A percentile compares a stretch with the other conserved stretches of the same genome.
Conservation (phyloP, 805 yeast species). For the Starmerella potacharoeniae region DNA sequence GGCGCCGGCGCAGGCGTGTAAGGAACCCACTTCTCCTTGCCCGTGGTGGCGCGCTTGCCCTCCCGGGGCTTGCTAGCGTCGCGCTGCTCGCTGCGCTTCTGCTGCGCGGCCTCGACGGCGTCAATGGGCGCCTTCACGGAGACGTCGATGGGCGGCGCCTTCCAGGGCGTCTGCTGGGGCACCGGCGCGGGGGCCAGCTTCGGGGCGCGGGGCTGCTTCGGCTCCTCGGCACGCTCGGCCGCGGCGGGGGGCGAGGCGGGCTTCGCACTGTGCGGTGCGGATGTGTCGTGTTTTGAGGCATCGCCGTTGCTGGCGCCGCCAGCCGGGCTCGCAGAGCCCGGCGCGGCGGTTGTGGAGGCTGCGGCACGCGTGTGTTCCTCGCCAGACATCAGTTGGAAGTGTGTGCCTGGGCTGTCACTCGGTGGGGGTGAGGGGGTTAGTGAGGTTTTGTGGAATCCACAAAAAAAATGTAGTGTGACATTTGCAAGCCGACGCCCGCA, state of each 20-base stretch:
- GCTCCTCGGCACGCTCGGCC: background rate
- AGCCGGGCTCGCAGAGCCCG: background rate
- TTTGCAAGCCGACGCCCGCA: constrained; percentile 3
- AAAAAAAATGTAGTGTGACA: constrained; percentile 1
- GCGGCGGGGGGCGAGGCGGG: background rate
- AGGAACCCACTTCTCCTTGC: constrained; percentile 43
- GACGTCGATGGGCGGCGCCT: constrained; percentile 23
- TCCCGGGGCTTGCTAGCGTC: constrained; percentile 2
- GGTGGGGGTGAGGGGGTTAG: background rate
- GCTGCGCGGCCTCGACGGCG: constrained; percentile 14
- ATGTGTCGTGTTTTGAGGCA: background rate
- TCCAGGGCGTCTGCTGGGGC: constrained; percentile 56
- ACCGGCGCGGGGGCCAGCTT: constrained; percentile 54
- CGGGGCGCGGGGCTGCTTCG: constrained; percentile 8
- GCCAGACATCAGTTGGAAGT: constrained; percentile 1
- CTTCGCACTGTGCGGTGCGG: background rate
- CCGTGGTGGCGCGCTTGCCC: constrained; percentile 25
- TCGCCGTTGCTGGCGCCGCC: background rate
- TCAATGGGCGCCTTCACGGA: constrained; percentile 11
- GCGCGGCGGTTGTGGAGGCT: background rate
- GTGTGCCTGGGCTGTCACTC: constrained; percentile 4
- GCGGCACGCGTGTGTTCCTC: constrained; percentile 5
- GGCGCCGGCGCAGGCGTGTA: constrained; percentile 21
- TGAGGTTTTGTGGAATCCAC: background rate
- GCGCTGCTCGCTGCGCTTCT: constrained; percentile 9